Conservation (phyloP, 352 stramenopile genomes). For the Elongisporangium undulatum region DNA sequence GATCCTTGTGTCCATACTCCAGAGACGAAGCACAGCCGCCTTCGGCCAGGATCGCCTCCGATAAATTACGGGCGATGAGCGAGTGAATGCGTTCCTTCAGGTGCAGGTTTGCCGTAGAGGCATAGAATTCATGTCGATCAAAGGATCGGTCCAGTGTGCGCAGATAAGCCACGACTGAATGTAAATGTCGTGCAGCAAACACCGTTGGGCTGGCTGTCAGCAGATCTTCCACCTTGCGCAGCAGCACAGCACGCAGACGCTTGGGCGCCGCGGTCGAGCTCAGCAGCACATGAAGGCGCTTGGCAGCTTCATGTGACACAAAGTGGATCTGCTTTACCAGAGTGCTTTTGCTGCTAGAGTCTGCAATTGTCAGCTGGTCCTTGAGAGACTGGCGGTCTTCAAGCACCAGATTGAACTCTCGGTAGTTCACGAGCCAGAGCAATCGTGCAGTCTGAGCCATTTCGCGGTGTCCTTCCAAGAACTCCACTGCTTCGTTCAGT, state of each 20-base stretch:
- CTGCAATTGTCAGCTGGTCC: conserved; percentile 16
- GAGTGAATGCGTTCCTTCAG: conserved; percentile 46
- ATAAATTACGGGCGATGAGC: conserved; percentile 52
- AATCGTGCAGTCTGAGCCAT: conserved; percentile 44
- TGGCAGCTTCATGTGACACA: conserved; percentile 61
- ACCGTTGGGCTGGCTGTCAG: conserved; percentile 42
- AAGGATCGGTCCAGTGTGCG: conserved; percentile 65
- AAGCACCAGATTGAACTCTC: conserved; percentile 62
- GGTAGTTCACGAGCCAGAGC: conserved; percentile 62
- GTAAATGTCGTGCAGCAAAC: conserved; percentile 49
- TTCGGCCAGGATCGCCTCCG: conserved; percentile 52
- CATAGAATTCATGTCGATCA: conserved; percentile 42
- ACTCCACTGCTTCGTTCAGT: conserved; percentile 67
- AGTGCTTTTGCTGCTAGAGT: background rate
- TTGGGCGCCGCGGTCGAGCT: conserved; percentile 34
- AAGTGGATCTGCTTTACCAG: conserved; percentile 14
- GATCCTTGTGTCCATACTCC: background rate
- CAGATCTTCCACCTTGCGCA: conserved; percentile 46
- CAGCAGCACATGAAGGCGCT: conserved; percentile 50
- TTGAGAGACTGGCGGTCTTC: conserved; percentile 53
- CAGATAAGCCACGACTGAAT: conserved; percentile 58
- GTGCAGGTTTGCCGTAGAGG: conserved; percentile 32
- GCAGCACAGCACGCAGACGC: conserved; percentile 31
- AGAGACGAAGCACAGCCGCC: background rate
- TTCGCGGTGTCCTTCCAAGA: conserved; percentile 43